phyloP scores from a whole-genome alignment of 192 early-diverging fungal species.

The Entrophospora sp. region DNA sequence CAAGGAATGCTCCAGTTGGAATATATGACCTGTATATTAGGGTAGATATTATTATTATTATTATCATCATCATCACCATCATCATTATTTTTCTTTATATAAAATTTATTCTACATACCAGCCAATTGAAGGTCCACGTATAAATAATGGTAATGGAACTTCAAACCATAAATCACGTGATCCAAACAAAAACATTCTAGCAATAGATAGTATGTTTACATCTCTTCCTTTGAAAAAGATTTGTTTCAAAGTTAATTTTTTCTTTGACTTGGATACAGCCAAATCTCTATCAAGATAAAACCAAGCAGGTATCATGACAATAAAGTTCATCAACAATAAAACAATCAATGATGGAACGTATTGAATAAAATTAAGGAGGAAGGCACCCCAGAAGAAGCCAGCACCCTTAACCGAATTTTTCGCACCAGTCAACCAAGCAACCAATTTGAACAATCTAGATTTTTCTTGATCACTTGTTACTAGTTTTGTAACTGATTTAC shows the following conservation, averaged over 20 bases:
- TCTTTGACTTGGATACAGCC: conserved; percentile 11
- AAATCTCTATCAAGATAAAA: conserved; percentile 18
- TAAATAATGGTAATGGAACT: conserved; percentile 29
- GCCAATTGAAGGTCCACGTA: conserved; percentile 25
- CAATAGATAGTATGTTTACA: conserved; percentile 31
- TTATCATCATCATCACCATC: no score
- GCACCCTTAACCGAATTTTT: conserved; percentile 43
- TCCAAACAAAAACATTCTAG: conserved; percentile 40
- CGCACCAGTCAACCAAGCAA: conserved; percentile 37
- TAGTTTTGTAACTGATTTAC: conserved; percentile 37
- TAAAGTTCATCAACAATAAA: conserved; percentile 22
- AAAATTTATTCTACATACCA: conserved; percentile 17
- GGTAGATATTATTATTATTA: no score
- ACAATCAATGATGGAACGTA: conserved; percentile 29
- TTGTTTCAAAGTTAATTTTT: conserved; percentile 8
- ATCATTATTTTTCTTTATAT: no score
- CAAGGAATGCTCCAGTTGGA: conserved; percentile 27
- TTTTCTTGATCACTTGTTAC: conserved; percentile 24
- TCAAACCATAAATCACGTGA: conserved; percentile 38
- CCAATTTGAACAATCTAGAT: conserved; percentile 31
- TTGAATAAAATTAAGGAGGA: conserved; percentile 23
- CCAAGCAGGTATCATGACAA: conserved; percentile 10
- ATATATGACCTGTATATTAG: conserved; percentile 25
- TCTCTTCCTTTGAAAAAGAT: conserved; percentile 14
- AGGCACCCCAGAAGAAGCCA: conserved; percentile 36